Evolutionary conservation across 208 protist species (phyloP).

Genomic region (Leishmania tarentolae): DNA sequence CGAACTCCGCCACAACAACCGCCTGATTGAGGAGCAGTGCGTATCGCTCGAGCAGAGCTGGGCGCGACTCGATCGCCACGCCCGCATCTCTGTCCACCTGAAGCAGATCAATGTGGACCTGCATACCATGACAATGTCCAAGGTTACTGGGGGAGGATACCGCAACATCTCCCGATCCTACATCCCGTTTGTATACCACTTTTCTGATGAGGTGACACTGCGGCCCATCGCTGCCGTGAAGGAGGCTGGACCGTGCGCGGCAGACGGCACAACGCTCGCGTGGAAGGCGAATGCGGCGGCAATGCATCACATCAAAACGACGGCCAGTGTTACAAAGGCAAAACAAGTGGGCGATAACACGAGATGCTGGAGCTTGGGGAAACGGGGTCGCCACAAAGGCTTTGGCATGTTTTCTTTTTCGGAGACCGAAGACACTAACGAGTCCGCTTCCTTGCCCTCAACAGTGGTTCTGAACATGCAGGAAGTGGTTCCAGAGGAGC

Average conservation of each 20-base stretch:
- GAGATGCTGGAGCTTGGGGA: slow-evolving; percentile 2
- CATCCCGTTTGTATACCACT: slow-evolving; percentile 85
- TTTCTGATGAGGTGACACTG: slow-evolving; percentile 64
- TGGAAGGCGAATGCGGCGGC: slow-evolving; percentile 5
- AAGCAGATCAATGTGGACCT: slow-evolving; percentile 69
- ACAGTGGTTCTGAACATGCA: slow-evolving; percentile 47
- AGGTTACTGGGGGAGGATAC: slow-evolving; percentile 30
- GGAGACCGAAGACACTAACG: background rate
- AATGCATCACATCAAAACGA: background rate
- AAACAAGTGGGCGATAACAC: background rate
- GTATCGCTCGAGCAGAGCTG: slow-evolving; percentile 64
- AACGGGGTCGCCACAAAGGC: slow-evolving; percentile 4
- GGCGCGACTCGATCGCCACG: slow-evolving; percentile 35
- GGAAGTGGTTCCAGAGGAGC: slow-evolving; percentile 35
- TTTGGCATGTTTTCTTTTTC: background rate
- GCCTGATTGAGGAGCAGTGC: slow-evolving; percentile 74
- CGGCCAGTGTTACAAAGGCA: background rate
- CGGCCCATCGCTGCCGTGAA: slow-evolving; percentile 57
- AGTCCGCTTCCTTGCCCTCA: background rate
- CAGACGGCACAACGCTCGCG: slow-evolving; percentile 30
- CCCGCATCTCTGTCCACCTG: slow-evolving; percentile 42
- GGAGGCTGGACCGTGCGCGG: slow-evolving; percentile 45
- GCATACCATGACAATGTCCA: slow-evolving; percentile 70
- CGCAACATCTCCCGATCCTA: slow-evolving; percentile 79
- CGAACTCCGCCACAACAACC: slow-evolving; percentile 78